These are phyloP conservation scores for Phytophthora sp. DNA, from an alignment of 352 stramenopile genomes.

Conservation along the genomic window DNA sequence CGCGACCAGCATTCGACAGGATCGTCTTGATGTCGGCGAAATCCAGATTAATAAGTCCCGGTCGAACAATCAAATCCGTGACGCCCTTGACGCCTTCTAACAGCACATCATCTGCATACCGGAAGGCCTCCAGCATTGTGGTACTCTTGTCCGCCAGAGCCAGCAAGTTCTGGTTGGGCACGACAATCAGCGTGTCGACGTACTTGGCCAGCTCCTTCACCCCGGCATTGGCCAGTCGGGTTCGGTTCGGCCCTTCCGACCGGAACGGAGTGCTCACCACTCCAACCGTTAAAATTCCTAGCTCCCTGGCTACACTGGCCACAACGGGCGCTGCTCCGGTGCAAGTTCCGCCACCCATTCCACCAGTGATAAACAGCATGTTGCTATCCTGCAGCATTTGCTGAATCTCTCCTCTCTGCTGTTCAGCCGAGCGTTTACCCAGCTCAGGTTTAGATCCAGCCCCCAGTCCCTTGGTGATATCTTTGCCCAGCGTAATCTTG, in stretches of 20 bases:
- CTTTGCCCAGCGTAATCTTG: slow-evolving; percentile 86
- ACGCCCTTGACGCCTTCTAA: slow-evolving; percentile 96
- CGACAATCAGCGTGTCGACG: slow-evolving; percentile 96
- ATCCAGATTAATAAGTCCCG: slow-evolving; percentile 97
- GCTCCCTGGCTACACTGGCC: slow-evolving; percentile 91
- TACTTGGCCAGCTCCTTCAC: slow-evolving; percentile 92
- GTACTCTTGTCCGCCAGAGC: slow-evolving; percentile 93
- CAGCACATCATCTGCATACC: slow-evolving; percentile 95
- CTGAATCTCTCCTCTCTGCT: slow-evolving; percentile 91
- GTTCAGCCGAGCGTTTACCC: slow-evolving; percentile 82
- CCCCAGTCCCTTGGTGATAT: slow-evolving; percentile 85
- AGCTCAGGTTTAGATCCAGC: slow-evolving; percentile 84
- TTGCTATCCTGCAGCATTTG: slow-evolving; percentile 91
- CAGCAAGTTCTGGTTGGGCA: slow-evolving; percentile 97
- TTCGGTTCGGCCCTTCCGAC: slow-evolving; percentile 95
- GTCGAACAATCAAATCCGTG: slow-evolving; percentile 96
- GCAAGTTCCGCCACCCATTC: slow-evolving; percentile 94
- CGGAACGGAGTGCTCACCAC: slow-evolving; percentile 97
- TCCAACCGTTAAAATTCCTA: slow-evolving; percentile 94
- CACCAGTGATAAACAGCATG: slow-evolving; percentile 96
- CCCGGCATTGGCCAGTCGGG: slow-evolving; percentile 92
- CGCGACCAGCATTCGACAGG: slow-evolving; percentile 93
- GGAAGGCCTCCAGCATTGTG: slow-evolving; percentile 94
- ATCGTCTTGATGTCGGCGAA: slow-evolving; percentile 98
- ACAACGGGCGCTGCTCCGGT: slow-evolving; percentile 94